Evolutionary conservation across 2,329 filamentous ascomycete species (phyloP).

Genomic region (Ophiostoma himal-ulmi): DNA sequence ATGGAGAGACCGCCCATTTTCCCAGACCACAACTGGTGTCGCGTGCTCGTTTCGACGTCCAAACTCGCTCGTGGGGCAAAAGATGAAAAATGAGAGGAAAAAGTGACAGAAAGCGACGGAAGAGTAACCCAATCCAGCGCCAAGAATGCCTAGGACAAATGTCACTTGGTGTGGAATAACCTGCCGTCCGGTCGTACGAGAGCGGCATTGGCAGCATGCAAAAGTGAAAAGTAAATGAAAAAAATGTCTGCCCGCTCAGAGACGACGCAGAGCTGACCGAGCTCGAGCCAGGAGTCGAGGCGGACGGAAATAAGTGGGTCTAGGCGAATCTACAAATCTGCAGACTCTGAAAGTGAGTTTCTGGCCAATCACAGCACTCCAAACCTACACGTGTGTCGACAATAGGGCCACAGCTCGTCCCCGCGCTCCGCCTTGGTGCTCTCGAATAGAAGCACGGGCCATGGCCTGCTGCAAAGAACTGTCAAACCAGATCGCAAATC

Average conservation of each 20-base stretch:
- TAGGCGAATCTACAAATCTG: slow-evolving; percentile 11
- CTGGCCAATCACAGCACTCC: slow-evolving; percentile 20
- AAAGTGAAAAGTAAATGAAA: neutral
- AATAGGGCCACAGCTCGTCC: slow-evolving; percentile 18
- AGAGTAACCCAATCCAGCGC: slow-evolving; percentile 8
- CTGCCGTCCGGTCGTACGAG: neutral
- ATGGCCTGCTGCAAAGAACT: neutral
- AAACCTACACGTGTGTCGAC: slow-evolving; percentile 25
- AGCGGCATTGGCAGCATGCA: neutral
- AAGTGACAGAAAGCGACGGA: neutral
- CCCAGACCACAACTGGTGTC: neutral
- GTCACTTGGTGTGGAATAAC: neutral
- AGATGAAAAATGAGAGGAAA: neutral
- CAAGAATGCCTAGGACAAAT: neutral
- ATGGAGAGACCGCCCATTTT: neutral
- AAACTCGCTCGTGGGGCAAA: slow-evolving; percentile 8
- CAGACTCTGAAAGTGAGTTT: neutral
- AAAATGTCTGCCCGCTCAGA: neutral
- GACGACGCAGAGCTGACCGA: neutral
- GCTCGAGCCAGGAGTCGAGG: neutral
- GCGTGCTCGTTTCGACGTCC: slow-evolving; percentile 18
- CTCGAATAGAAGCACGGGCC: neutral
- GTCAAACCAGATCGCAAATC: slow-evolving; percentile 6
- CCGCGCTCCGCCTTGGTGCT: neutral
- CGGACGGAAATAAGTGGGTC: neutral